These are phyloP conservation scores for Penicillium maclennaniae DNA, from an alignment of 495 filamentous ascomycete species.

Conservation along the genomic window DNA sequence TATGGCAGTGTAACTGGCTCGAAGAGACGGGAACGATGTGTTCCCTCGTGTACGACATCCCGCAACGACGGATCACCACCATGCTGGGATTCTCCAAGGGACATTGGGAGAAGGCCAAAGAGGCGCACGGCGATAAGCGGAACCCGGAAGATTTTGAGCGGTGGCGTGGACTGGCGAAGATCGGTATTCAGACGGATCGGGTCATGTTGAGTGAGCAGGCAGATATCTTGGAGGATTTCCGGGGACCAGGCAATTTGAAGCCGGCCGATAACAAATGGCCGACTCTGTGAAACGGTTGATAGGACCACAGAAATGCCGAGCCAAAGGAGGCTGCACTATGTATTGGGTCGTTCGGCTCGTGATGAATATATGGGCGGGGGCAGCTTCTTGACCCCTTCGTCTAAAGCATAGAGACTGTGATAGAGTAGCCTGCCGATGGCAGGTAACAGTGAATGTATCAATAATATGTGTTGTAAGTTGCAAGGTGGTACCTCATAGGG, in stretches of 20 bases:
- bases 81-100: slow-evolving; percentile 38
- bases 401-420: neutral
- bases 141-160: slow-evolving; percentile 29
- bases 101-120: slow-evolving; percentile 33
- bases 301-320: neutral
- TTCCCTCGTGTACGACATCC: slow-evolving; percentile 38
- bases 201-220: slow-evolving; percentile 38
- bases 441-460: neutral
- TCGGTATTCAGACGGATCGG: slow-evolving; percentile 34
- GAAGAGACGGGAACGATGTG: slow-evolving; percentile 40
- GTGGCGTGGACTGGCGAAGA: slow-evolving; percentile 31
- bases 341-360: neutral
- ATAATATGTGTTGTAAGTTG: neutral
- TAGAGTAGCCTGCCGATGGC: neutral
- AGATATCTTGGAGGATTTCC: slow-evolving; percentile 35
- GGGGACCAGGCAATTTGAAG: slow-evolving; percentile 31
- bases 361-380: neutral
- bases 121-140: slow-evolving; percentile 38
- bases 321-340: neutral
- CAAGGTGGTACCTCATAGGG: neutral
- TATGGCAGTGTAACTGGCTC: slow-evolving; percentile 42
- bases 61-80: slow-evolving; percentile 26
- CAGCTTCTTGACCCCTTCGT: neutral
- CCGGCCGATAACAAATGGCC: slow-evolving; percentile 30
- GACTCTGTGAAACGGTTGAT: slow-evolving; percentile 23